These are phyloP conservation scores for Tetradesmus lagerheimii DNA, from an alignment of 139 green algal species.

Conservation along the genomic window DNA sequence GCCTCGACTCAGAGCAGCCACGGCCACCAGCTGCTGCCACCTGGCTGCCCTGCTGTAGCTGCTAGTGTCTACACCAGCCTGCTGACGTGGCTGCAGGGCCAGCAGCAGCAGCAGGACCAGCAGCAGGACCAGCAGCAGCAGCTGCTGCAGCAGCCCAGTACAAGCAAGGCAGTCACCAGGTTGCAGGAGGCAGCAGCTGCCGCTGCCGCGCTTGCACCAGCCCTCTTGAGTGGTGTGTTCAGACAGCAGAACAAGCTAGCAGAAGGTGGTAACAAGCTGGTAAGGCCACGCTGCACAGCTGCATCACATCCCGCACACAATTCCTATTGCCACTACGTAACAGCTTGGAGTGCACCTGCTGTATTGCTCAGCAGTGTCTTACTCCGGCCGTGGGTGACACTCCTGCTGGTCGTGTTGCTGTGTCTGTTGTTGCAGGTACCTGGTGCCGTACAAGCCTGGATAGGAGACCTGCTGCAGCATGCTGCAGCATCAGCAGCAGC, in stretches of 20 bases:
- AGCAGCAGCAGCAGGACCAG: background rate
- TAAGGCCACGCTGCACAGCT: background rate
- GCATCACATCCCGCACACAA: no score
- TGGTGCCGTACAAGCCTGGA: background rate
- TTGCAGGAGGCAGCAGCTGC: background rate
- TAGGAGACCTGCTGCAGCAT: slow-evolving; percentile 22
- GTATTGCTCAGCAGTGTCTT: background rate
- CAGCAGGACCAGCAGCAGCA: background rate
- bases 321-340: no score
- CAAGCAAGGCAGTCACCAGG: background rate
- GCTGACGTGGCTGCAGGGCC: background rate
- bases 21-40: background rate
- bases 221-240: slow-evolving; percentile 3
- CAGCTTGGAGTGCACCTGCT: no score
- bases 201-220: slow-evolving; percentile 5
- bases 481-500: slow-evolving; percentile 29
- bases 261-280: background rate
- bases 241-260: background rate
- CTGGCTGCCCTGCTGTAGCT: background rate
- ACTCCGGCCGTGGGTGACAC: background rate
- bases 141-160: background rate
- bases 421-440: background rate
- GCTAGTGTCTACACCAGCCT: slow-evolving; percentile 5
- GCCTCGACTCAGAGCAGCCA: background rate
- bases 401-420: background rate